Conservation (phyloP, 345 rosid species). For the Litchi chinensis region DNA sequence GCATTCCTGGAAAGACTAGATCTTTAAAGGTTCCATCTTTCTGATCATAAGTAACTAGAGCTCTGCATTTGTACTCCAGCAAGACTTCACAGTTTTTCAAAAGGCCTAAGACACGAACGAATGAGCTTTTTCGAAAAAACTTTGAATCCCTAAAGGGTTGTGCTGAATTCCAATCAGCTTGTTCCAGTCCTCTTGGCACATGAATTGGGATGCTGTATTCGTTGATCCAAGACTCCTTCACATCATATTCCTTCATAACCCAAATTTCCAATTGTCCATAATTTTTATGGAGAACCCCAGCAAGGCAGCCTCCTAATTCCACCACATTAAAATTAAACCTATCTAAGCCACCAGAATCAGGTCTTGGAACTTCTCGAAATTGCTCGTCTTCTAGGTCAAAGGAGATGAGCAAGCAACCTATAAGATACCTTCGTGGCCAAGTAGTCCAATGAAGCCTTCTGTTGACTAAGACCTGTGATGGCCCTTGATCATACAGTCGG, state of each 20-base stretch:
- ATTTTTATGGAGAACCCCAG: slow-evolving; percentile 11
- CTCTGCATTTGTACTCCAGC: slow-evolving; percentile 72
- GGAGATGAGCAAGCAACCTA: slow-evolving; percentile 13
- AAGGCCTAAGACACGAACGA: slow-evolving; percentile 52
- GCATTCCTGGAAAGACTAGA: slow-evolving; percentile 49
- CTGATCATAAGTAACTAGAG: slow-evolving; percentile 63
- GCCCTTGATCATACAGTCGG: not conserved
- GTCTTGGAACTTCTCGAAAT: slow-evolving; percentile 23
- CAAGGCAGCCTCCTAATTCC: slow-evolving; percentile 26
- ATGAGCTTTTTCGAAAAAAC: not conserved
- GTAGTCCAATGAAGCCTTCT: slow-evolving; percentile 42
- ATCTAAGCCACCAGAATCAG: not conserved
- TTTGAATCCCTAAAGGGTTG: not conserved
- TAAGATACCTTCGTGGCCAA: not conserved
- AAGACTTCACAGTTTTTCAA: slow-evolving; percentile 64
- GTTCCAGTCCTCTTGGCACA: slow-evolving; percentile 18
- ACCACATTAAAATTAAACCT: not conserved
- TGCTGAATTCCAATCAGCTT: not conserved
- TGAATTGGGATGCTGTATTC: slow-evolving; percentile 21
- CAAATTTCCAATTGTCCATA: slow-evolving; percentile 17
- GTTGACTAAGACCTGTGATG: slow-evolving; percentile 24
- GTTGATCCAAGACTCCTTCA: slow-evolving; percentile 31
- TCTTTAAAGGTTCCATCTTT: slow-evolving; percentile 60
- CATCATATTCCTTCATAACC: slow-evolving; percentile 30
- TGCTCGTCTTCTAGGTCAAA: slow-evolving; percentile 31